phyloP scores from a whole-genome alignment of 2,329 filamentous ascomycete genomes.

The Geosmithia flava region DNA sequence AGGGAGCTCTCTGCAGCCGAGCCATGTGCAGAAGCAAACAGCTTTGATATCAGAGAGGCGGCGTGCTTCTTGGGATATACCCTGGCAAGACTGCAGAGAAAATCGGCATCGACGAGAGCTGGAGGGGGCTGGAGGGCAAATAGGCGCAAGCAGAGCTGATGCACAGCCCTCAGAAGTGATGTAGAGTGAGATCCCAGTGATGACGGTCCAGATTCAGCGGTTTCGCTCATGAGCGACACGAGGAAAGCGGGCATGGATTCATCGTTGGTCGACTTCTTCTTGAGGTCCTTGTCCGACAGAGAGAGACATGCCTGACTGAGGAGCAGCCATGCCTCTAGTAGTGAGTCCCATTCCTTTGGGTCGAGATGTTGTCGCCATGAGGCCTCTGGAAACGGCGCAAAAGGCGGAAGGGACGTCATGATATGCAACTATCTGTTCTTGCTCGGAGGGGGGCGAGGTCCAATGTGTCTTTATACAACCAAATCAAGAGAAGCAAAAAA shows the following conservation, averaged over 20 bases:
- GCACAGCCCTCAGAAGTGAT: slow-evolving; percentile 49
- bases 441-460: no score
- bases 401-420: slow-evolving; percentile 47
- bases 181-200: slow-evolving; percentile 21
- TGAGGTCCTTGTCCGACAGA: slow-evolving; percentile 43
- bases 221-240: slow-evolving; percentile 51
- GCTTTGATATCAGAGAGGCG: slow-evolving; percentile 30
- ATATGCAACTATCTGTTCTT: neutral
- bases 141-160: slow-evolving; percentile 49
- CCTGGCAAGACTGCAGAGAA: slow-evolving; percentile 56
- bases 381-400: slow-evolving; percentile 66
- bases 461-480: neutral
- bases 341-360: slow-evolving; percentile 63
- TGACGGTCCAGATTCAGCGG: slow-evolving; percentile 19
- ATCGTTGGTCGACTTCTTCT: slow-evolving; percentile 35
- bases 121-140: slow-evolving; percentile 27
- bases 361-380: slow-evolving; percentile 54
- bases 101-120: slow-evolving; percentile 36
- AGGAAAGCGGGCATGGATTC: slow-evolving; percentile 52
- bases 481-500: neutral
- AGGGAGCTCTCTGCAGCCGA: slow-evolving; percentile 40
- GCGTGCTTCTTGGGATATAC: slow-evolving; percentile 53
- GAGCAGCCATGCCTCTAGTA: slow-evolving; percentile 63
- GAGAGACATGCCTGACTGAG: slow-evolving; percentile 54
- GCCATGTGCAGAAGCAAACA: slow-evolving; percentile 38